These are phyloP conservation scores for Alternaria novae-zelandiae DNA, from an alignment of 2,329 filamentous ascomycete species.

Conservation along the genomic window DNA sequence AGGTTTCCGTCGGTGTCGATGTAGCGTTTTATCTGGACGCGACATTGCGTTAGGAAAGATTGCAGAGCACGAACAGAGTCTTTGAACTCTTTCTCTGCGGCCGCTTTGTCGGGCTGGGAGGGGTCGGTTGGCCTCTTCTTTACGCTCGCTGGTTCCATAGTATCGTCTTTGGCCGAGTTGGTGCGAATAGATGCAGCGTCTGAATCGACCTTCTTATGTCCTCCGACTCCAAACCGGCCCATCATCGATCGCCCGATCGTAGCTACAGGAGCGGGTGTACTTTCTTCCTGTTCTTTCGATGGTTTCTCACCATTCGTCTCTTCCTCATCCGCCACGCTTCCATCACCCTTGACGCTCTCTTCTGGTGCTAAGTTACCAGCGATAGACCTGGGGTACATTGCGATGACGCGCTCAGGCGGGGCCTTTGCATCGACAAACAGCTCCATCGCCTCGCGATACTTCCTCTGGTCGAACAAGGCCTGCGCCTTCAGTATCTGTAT, in stretches of 20 bases:
- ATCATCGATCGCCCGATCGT: constrained; percentile 52
- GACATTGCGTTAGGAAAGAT: constrained; percentile 85
- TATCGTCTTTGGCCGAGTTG: constrained; percentile 62
- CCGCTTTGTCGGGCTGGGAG: constrained; percentile 56
- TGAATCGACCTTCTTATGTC: constrained; percentile 54
- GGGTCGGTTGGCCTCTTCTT: constrained; percentile 56
- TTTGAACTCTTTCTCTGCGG: constrained; percentile 81
- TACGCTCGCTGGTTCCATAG: constrained; percentile 63
- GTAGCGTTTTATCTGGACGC: constrained; percentile 68
- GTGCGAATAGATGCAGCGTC: constrained; percentile 63
- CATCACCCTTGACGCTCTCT: constrained; percentile 57
- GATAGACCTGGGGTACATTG: constrained; percentile 81
- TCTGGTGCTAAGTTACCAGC: constrained; percentile 78
- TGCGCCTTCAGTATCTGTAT: constrained; percentile 94
- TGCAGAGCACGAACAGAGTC: constrained; percentile 82
- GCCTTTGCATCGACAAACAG: constrained; percentile 90
- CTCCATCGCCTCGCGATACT: constrained; percentile 85
- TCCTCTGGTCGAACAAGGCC: constrained; percentile 78
- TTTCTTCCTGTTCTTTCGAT: constrained; percentile 27
- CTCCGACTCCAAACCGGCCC: constrained; percentile 55
- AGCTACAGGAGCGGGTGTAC: constrained; percentile 30
- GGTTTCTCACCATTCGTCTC: constrained; percentile 33
- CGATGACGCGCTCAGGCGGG: constrained; percentile 85
- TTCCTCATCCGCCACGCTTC: constrained; percentile 44
- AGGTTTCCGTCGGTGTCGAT: constrained; percentile 65